These are phyloP conservation scores for Massarina eburnea DNA, from an alignment of 2,329 filamentous ascomycete genomes.

Conservation along the genomic window DNA sequence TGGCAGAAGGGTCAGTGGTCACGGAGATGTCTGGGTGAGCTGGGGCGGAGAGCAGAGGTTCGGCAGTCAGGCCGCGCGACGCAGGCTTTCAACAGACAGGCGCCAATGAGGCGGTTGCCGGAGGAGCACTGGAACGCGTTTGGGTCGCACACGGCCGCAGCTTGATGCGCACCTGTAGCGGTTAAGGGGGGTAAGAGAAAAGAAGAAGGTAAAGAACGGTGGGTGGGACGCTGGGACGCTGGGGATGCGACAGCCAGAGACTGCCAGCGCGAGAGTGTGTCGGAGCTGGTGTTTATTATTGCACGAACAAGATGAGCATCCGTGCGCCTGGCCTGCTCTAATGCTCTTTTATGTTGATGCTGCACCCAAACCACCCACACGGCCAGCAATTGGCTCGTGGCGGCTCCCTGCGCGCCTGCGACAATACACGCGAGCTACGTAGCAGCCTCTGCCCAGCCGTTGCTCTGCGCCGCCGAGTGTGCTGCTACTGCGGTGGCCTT, in stretches of 20 bases:
- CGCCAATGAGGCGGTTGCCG: constrained; percentile 23
- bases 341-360: neutral
- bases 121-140: constrained; percentile 26
- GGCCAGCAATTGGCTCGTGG: constrained; percentile 19
- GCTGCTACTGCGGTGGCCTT: neutral
- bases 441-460: constrained; percentile 3
- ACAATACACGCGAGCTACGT: neutral
- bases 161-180: constrained; percentile 32
- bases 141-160: constrained; percentile 25
- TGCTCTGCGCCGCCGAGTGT: neutral
- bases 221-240: constrained; percentile 19
- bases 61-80: constrained; percentile 20
- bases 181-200: constrained; percentile 32
- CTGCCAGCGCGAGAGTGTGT: constrained; percentile 14
- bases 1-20: constrained; percentile 6
- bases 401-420: constrained; percentile 11
- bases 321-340: constrained; percentile 8
- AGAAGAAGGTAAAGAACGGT: constrained; percentile 28
- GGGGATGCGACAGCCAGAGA: constrained; percentile 20
- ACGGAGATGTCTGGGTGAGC: constrained; percentile 7
- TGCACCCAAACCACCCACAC: constrained; percentile 15
- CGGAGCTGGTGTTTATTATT: constrained; percentile 28
- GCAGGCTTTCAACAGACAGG: constrained; percentile 16
- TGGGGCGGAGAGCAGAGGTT: constrained; percentile 13
- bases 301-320: constrained; percentile 24